Evolutionary conservation across 139 green algal species (phyloP).

Genomic region (Micromonas pusilla): DNA sequence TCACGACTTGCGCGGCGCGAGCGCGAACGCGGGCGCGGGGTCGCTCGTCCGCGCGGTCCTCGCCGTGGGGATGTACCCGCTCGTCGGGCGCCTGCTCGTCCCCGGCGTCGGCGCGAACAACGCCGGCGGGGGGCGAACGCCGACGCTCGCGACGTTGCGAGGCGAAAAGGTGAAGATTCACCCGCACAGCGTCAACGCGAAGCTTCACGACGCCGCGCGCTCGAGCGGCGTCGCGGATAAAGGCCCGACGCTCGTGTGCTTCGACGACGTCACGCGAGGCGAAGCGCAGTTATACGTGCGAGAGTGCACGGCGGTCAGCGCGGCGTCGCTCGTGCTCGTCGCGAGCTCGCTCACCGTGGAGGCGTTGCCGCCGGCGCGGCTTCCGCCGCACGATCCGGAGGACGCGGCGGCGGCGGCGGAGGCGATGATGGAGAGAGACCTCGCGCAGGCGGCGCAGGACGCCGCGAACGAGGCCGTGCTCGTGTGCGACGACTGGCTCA

Average conservation of each 20-base stretch:
- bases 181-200: conserved; percentile 1
- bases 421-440: neutral
- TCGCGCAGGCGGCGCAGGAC: neutral
- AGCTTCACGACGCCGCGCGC: neutral
- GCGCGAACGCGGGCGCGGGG: neutral
- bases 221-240: neutral
- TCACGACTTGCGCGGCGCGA: neutral
- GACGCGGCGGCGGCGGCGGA: neutral
- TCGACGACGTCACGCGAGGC: conserved; percentile 20
- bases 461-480: neutral
- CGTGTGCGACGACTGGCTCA: conserved; percentile 23
- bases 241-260: neutral
- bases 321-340: neutral
- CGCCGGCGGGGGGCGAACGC: neutral
- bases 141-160: conserved; percentile 14
- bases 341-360: neutral
- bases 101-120: neutral
- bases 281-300: neutral
- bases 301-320: conserved; percentile 5
- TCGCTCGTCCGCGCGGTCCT: conserved; percentile 13
- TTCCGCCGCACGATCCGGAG: neutral
- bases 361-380: neutral
- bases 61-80: conserved; percentile 26
- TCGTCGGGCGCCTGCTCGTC: conserved; percentile 3
- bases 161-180: conserved; percentile 17